A percentile compares a stretch with the other conserved stretches of the same genome.
phyloP scores from a whole-genome alignment of 345 rosid genomes.

The Balakata baccata region DNA sequence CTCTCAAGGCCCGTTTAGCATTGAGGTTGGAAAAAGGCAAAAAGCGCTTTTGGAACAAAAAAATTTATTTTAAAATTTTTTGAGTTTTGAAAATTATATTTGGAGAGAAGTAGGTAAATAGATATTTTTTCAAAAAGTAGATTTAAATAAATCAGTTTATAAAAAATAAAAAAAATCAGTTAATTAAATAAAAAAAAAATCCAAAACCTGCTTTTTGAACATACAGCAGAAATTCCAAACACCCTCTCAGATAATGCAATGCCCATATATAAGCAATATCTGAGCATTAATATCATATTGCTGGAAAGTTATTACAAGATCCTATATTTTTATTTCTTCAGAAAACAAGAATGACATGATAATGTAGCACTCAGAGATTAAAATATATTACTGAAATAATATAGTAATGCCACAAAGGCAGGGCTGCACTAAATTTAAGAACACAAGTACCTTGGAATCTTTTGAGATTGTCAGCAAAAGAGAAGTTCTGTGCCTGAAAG shows the following conservation, averaged over 20 bases:
- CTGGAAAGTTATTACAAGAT: background rate
- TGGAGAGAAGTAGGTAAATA: too few relatives aligned
- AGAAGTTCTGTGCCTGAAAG: conserved; percentile 48
- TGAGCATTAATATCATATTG: background rate
- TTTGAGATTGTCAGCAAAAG: conserved; percentile 53
- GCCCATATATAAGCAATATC: background rate
- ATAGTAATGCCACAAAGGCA: background rate
- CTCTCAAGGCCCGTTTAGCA: too few relatives aligned
- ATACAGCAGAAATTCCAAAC: too few relatives aligned
- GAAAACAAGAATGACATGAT: background rate
- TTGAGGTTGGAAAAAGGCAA: too few relatives aligned
- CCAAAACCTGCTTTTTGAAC: too few relatives aligned
- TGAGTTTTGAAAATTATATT: too few relatives aligned
- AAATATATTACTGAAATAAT: background rate
- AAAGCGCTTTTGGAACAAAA: too few relatives aligned
- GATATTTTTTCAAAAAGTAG: too few relatives aligned
- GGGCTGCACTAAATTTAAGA: background rate
- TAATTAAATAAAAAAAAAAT: too few relatives aligned
- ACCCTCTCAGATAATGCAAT: background rate
- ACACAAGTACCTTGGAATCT: conserved; percentile 54
- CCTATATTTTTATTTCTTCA: background rate
- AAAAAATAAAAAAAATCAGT: too few relatives aligned
- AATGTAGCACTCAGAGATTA: background rate
- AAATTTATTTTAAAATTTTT: too few relatives aligned
- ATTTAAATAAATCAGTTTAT: too few relatives aligned